Evolutionary conservation across 805 yeast species (phyloP), one percentile per base, ranked within the genome.

Genomic region (Kodamaea restingae): DNA sequence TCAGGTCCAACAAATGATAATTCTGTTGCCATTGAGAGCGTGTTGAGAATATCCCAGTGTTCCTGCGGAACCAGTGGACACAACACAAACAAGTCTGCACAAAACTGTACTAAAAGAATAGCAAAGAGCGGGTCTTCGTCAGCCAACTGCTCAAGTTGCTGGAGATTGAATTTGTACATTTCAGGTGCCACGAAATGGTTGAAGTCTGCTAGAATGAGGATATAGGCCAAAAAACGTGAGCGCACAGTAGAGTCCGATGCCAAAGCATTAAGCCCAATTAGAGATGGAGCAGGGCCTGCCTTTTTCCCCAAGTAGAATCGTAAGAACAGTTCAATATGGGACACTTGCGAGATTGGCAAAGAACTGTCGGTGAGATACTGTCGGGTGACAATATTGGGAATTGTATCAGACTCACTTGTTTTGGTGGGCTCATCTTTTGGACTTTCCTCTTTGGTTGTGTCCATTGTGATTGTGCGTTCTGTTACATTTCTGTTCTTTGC

Each of bases 61-160:
- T 36, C 18, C 4, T 30, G 17, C 8, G 36, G 18, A 2, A 32
- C 24, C 10, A 8, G 32, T 3, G 33, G 26, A 7, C 20, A 27
- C 15, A 31, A 18, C 8, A n/a, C 41, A 11, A 61, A 38, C 7
- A 58, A 35, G 18, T 49, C 52, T 17, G 37, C 43, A 39, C 59
- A 61, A 45, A 55, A 63, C 17, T 53, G 53, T 9, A 61, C 44
- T 8, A 54, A 38, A 26, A 58, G 41, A 7, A 55, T 46, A n/a
- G 46, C 50, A 29, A 52, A 53, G 27, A 63, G 50, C 1, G 58
- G 55, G 39, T 61, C 67, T 25, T 54, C 54, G 2, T 47, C 40
- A 8, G 37, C 42, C 11, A 43, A 12, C 1, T 18, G 11, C 7
- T 35, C 34, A n/a, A 60, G 36, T 15, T 51, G 55, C 4, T 31